Evolutionary conservation across 1,284 basidiomycete species (phyloP).

Genomic region (Malassezia yamatoensis): DNA sequence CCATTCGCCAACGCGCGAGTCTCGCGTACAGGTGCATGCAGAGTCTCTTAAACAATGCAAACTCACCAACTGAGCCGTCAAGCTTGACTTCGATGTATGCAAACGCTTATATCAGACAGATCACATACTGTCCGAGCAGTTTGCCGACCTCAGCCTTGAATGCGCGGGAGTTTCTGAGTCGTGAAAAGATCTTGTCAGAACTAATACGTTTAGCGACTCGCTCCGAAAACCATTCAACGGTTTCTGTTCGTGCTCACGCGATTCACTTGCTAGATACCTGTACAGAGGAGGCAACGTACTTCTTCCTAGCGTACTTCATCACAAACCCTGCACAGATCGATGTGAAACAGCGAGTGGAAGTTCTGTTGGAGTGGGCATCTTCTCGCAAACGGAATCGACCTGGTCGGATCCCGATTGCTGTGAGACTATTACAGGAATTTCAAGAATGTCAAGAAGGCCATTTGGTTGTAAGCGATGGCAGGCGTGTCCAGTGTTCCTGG

Average conservation of each 20-base stretch:
- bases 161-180: too few relatives aligned
- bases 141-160: too few relatives aligned
- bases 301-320: constrained; percentile 9
- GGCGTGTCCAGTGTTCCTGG: constrained; percentile 3
- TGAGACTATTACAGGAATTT: neutral
- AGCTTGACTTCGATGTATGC: too few relatives aligned
- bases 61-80: too few relatives aligned
- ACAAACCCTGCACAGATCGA: neutral
- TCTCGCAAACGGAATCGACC: neutral
- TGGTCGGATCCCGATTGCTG: constrained; percentile 4
- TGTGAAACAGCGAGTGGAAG: neutral
- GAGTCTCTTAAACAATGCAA: too few relatives aligned
- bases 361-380: constrained; percentile 10
- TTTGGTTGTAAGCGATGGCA: constrained; percentile 6
- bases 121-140: too few relatives aligned
- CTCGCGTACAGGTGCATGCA: neutral
- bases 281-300: neutral
- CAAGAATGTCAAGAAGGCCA: constrained; percentile 11
- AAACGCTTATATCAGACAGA: too few relatives aligned
- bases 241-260: neutral
- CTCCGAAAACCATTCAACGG: too few relatives aligned
- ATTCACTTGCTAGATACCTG: constrained; percentile 2
- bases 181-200: too few relatives aligned
- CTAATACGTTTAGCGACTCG: too few relatives aligned
- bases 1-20: neutral